Conservation (phyloP, 148 eudicot genomes). For the Chenopodium berlandieri region DNA sequence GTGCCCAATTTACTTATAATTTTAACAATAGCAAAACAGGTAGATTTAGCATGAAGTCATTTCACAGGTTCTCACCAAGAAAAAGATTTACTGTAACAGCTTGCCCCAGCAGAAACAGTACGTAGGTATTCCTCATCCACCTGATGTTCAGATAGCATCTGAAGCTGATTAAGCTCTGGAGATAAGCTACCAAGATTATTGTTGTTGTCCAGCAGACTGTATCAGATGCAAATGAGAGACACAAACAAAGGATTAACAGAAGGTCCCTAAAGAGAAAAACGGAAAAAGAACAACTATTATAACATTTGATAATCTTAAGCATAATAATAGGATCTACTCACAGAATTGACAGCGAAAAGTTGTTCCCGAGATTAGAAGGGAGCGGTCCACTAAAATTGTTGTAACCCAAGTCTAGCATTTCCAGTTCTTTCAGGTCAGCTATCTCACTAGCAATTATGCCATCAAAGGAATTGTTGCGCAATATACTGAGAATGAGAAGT, state of each 20-base stretch:
- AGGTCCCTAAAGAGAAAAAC: neutral
- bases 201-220: slow-evolving; percentile 50
- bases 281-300: neutral
- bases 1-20: neutral
- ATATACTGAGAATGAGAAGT: slow-evolving; percentile 27
- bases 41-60: neutral
- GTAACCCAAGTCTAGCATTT: slow-evolving; percentile 52
- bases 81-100: slow-evolving; percentile 27
- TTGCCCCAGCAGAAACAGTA: slow-evolving; percentile 1
- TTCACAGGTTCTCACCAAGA: slow-evolving; percentile 32
- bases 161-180: slow-evolving; percentile 40
- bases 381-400: slow-evolving; percentile 49
- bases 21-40: neutral
- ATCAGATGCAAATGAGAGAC: slow-evolving; percentile 1
- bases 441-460: slow-evolving; percentile 48
- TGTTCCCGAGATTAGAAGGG: slow-evolving; percentile 42
- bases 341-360: slow-evolving; percentile 49
- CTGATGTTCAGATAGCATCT: slow-evolving; percentile 44
- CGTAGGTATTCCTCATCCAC: slow-evolving; percentile 35
- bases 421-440: slow-evolving; percentile 40
- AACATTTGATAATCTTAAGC: neutral
- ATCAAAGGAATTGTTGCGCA: slow-evolving; percentile 53
- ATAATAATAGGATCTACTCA: slow-evolving; percentile 26
- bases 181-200: slow-evolving; percentile 32
- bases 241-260: neutral